A percentile compares a stretch with the other conserved stretches of the same genome.
Conservation (phyloP, 2,329 filamentous ascomycete species). For the Hypoxylon sp. region DNA sequence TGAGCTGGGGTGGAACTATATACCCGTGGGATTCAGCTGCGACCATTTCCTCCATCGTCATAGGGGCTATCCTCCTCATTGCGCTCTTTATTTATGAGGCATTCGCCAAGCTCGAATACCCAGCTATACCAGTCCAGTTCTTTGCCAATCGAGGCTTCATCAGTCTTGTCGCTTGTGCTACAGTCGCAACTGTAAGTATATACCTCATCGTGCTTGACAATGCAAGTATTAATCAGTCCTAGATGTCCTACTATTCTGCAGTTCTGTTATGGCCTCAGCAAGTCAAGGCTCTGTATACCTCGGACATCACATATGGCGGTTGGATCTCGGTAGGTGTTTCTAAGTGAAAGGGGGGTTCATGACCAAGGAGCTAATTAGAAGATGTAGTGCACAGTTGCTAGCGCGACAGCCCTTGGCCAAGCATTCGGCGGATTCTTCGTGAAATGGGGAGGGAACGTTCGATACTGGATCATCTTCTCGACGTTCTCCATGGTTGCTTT, state of each 20-base stretch:
- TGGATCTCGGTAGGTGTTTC: constrained; percentile 54
- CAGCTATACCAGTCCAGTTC: constrained; percentile 57
- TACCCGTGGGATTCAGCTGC: constrained; percentile 61
- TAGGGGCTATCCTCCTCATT: constrained; percentile 55
- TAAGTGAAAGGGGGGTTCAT: background rate
- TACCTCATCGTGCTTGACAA: background rate
- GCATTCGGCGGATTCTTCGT: constrained; percentile 54
- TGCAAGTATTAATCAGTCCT: constrained; percentile 7
- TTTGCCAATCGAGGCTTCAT: constrained; percentile 58
- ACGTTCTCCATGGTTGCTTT: constrained; percentile 58
- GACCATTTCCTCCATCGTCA: constrained; percentile 57
- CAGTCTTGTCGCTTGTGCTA: constrained; percentile 55
- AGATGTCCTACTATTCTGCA: constrained; percentile 56
- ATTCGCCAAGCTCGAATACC: constrained; percentile 56
- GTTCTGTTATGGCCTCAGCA: constrained; percentile 58
- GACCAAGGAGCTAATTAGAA: constrained; percentile 22
- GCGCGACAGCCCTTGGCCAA: constrained; percentile 56
- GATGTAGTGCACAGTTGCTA: constrained; percentile 54
- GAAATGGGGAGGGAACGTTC: constrained; percentile 56
- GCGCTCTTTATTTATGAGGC: constrained; percentile 57
- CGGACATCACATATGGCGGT: constrained; percentile 55
- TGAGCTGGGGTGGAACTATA: constrained; percentile 61
- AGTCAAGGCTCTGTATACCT: constrained; percentile 55
- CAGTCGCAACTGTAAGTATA: constrained; percentile 54
- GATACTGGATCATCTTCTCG: constrained; percentile 57